phyloP scores from a whole-genome alignment of 192 early-diverging fungal genomes.

The Jimgerdemannia flammicorona region DNA sequence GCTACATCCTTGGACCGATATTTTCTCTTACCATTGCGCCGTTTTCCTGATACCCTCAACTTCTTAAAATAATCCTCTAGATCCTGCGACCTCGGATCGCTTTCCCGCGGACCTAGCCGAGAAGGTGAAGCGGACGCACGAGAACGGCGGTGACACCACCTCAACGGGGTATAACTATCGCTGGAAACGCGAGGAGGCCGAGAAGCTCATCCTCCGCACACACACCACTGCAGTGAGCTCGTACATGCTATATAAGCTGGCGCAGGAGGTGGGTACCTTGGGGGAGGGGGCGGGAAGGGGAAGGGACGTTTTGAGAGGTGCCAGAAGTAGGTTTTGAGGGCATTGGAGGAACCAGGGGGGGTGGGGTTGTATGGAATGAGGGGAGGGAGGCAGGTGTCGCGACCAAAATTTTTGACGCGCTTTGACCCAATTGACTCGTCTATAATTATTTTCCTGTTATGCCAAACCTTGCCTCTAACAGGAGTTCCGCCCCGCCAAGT shows the following conservation, averaged over 20 bases:
- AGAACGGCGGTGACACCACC: slow-evolving; percentile 86
- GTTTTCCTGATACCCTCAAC: slow-evolving; percentile 7
- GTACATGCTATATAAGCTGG: slow-evolving; percentile 90
- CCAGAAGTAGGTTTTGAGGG: too few species aligned
- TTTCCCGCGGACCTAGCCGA: slow-evolving; percentile 89
- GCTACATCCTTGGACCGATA: too few species aligned
- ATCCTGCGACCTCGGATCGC: slow-evolving; percentile 66
- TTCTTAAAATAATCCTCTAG: slow-evolving; percentile 42
- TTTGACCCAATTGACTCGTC: too few species aligned
- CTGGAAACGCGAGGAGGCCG: slow-evolving; percentile 91
- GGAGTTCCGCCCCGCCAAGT: slow-evolving; percentile 90
- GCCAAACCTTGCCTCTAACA: background rate
- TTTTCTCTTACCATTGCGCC: slow-evolving; percentile 36
- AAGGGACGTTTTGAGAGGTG: slow-evolving; percentile 4
- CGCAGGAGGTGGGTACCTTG: slow-evolving; percentile 54
- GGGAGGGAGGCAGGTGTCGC: too few species aligned
- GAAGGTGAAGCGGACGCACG: slow-evolving; percentile 88
- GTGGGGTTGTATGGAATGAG: too few species aligned
- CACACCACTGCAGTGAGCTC: slow-evolving; percentile 96
- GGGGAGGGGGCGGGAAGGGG: slow-evolving; percentile 29
- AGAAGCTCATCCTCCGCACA: slow-evolving; percentile 91
- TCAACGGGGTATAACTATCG: slow-evolving; percentile 92
- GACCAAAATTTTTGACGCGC: too few species aligned
- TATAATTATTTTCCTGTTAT: too few species aligned
- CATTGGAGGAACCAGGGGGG: too few species aligned